phyloP scores from a whole-genome alignment of 441 rosid genomes.

The Bruguiera hainesii region DNA sequence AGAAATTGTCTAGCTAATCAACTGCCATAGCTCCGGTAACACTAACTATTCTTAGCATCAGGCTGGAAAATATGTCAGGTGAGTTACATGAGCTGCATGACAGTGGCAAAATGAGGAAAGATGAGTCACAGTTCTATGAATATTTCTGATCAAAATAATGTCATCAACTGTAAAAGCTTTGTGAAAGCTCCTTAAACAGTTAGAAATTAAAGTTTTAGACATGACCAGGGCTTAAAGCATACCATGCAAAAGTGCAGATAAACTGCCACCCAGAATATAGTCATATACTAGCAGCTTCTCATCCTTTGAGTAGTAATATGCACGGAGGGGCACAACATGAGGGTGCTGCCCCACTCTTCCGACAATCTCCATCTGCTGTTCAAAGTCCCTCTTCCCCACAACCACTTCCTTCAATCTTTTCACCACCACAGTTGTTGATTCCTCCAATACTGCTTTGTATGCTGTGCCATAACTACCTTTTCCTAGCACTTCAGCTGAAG shows the following conservation, averaged over 20 bases:
- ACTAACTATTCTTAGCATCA: no score
- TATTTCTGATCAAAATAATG: background rate
- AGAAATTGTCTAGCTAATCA: no score
- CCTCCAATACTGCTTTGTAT: constrained; percentile 82
- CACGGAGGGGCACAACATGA: constrained; percentile 75
- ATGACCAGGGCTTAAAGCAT: constrained; percentile 13
- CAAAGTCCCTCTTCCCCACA: constrained; percentile 72
- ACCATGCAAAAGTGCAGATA: constrained; percentile 84
- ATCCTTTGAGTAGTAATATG: constrained; percentile 88
- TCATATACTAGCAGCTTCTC: constrained; percentile 94
- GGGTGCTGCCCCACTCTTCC: constrained; percentile 76
- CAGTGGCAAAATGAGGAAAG: no score
- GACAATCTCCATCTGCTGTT: constrained; percentile 83
- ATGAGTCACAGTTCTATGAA: background rate
- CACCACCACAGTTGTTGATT: constrained; percentile 76
- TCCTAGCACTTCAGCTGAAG: constrained; percentile 93
- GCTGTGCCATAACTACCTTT: constrained; percentile 85
- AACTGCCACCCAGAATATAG: constrained; percentile 56
- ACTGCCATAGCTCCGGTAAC: no score
- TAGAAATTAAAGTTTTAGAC: background rate
- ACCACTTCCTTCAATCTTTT: constrained; percentile 84
- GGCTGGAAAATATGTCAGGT: no score
- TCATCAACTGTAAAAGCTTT: no score
- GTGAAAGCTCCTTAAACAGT: background rate
- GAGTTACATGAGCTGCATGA: no score